Conservation (phyloP, 768 basidiomycete genomes). For the Hirschioporus abietinus region DNA sequence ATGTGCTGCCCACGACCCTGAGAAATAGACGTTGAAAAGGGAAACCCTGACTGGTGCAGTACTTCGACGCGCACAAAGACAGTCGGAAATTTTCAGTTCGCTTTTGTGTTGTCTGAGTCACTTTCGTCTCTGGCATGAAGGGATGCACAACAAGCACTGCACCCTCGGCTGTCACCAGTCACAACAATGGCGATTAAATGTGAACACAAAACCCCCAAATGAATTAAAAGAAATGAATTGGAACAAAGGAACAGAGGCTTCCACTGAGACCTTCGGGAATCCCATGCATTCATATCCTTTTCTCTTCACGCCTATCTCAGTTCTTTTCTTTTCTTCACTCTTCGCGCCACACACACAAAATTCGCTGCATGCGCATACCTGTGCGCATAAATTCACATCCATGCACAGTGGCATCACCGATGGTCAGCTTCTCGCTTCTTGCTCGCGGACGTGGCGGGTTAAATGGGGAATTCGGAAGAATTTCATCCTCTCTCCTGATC, state of each 20-base stretch:
- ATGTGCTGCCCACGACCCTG: neutral
- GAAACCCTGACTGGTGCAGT: neutral
- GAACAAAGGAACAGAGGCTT: neutral
- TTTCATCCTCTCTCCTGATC: neutral
- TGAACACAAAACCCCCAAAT: neutral
- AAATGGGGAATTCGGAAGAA: neutral
- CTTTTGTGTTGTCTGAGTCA: neutral
- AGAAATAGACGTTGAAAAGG: neutral
- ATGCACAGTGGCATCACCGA: no score
- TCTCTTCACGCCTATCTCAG: neutral
- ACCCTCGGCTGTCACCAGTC: neutral
- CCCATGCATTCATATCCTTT: neutral
- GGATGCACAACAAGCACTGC: neutral
- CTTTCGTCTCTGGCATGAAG: no score
- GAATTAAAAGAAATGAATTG: neutral
- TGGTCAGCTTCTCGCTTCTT: neutral
- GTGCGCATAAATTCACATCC: no score
- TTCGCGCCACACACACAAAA: no score
- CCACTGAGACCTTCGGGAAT: neutral
- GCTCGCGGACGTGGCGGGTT: conserved; percentile 1
- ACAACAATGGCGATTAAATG: neutral
- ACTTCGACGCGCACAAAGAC: neutral
- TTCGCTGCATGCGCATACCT: no score
- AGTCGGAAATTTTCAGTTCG: neutral
- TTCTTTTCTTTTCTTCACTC: no score